These are phyloP conservation scores for Yamadazyma atlantica DNA, from an alignment of 1,139 yeast species.

Conservation along the genomic window DNA sequence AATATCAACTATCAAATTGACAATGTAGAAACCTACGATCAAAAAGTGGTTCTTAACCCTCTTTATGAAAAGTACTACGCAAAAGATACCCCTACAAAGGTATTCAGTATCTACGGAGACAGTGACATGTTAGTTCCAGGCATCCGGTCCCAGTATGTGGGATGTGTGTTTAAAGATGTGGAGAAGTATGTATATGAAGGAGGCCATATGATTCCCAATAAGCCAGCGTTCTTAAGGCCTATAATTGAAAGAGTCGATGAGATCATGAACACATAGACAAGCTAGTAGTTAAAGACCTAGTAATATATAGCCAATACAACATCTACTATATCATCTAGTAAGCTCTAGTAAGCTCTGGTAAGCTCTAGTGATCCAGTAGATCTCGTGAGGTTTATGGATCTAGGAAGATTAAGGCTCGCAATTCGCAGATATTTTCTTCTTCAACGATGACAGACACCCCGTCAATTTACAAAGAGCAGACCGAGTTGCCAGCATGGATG, in stretches of 20 bases:
- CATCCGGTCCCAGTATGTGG: conserved; percentile 28
- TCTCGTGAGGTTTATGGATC: too few relatives aligned
- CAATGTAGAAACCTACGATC: conserved; percentile 21
- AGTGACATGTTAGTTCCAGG: conserved; percentile 36
- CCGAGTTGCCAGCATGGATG: conserved; percentile 44
- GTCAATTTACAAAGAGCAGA: conserved; percentile 27
- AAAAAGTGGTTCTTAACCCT: conserved; percentile 19
- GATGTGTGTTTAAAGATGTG: conserved; percentile 20
- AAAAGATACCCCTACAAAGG: conserved; percentile 19
- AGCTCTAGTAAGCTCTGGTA: too few relatives aligned
- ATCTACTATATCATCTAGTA: too few relatives aligned
- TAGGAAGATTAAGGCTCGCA: too few relatives aligned
- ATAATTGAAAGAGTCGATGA: conserved; percentile 24
- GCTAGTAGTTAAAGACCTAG: not conserved
- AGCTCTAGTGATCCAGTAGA: too few relatives aligned
- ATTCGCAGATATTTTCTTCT: too few relatives aligned
- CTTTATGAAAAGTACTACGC: conserved; percentile 20
- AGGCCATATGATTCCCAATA: conserved; percentile 40
- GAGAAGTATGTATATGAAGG: conserved; percentile 31
- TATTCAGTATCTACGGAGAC: conserved; percentile 31
- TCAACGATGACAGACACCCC: conserved; percentile 11
- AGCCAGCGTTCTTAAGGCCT: conserved; percentile 26
- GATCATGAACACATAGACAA: not conserved
- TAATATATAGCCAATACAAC: too few relatives aligned
- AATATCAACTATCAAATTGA: conserved; percentile 21